Base-by-base conservation (phyloP, 2,329 filamentous ascomycete species). In the Aspergillus ruber region DNA sequence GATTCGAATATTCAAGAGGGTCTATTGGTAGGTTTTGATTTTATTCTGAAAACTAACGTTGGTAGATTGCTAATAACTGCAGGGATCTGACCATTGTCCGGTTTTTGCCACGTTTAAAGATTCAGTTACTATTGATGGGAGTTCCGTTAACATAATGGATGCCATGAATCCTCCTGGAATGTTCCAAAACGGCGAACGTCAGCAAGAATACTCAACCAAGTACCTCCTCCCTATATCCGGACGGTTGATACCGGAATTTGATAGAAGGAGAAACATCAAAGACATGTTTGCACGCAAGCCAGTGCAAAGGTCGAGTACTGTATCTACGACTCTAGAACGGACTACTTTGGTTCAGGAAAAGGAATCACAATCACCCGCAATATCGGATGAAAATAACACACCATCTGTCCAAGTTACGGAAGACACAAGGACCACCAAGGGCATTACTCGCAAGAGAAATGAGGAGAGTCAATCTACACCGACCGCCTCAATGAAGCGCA, bases 11-110 rank as follows among this genome's bases (percentile, higher is more conserved):
- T 97, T 27, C 93, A 97, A 64, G 89, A 95, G 67, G 90, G 90
- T 0, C 72, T 97, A 18, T 85, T 95, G 72, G 77, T 78, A 59
- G 39, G 65, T 48, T 25, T 29, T 6, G 6, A 6, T 21, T 40
- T 18, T 15, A 15, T 39, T 39, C 29, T 10, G 13, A 12, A 44
- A 9, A 21, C 2, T 13, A 2, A 18, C 33, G 2, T 35, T 32
- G 23, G 38, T 23, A 15, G 10, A 15, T 25, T 41, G 48, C 59
- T 67, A 53, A 67, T 44, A 32, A 12, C 42, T 13, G 35, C 23
- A 79, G 78, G 93, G 93, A 0, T 97, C 91, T 1, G 93, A 98
- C 62, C 93, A 98, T 66, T 98, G 93, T 59, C 93, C 93, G 0
- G 91, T 97, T 1, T 97, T 86, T 65, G 89, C 84, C 1, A 77